These are phyloP conservation scores for Rosellinia necatrix DNA, from an alignment of 2,329 filamentous ascomycete genomes.

Conservation along the genomic window DNA sequence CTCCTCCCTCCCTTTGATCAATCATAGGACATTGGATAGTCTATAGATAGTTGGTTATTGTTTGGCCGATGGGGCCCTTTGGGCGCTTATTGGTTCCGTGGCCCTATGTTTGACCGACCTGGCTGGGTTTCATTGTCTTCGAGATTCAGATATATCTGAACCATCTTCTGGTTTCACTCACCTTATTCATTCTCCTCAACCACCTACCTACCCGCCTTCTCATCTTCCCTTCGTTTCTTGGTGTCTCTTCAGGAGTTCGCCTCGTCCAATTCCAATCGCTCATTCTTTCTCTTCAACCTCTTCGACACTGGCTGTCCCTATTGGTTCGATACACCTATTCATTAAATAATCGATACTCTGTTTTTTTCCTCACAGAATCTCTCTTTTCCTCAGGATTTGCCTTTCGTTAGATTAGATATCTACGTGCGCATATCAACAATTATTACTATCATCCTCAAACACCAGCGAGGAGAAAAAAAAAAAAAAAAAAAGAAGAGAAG, in stretches of 20 bases:
- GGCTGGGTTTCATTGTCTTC: constrained; percentile 21
- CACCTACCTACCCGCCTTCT: neutral
- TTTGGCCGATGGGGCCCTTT: neutral
- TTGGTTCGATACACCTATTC: constrained; percentile 4
- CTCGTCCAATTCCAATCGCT: neutral
- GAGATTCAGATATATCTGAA: constrained; percentile 25
- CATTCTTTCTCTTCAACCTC: constrained; percentile 4
- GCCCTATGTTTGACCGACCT: neutral
- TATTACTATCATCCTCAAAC: neutral
- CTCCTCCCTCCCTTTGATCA: constrained; percentile 8
- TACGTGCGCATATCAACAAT: neutral
- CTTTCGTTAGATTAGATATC: neutral
- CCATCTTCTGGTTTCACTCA: constrained; percentile 9
- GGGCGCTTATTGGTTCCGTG: constrained; percentile 14
- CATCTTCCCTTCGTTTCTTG: neutral
- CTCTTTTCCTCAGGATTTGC: neutral
- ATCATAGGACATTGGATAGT: neutral
- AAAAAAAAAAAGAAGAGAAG: neutral
- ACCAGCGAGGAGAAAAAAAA: constrained; percentile 1
- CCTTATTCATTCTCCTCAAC: neutral
- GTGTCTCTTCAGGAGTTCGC: neutral
- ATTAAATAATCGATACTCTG: constrained; percentile 10
- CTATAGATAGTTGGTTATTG: neutral
- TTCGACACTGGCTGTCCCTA: constrained; percentile 26
- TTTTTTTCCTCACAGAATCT: neutral